A percentile compares a stretch with the other conserved stretches of the same genome.
These are phyloP conservation scores for Forsythia suspensa DNA, from an alignment of 257 asterid species.

Conservation along the genomic window DNA sequence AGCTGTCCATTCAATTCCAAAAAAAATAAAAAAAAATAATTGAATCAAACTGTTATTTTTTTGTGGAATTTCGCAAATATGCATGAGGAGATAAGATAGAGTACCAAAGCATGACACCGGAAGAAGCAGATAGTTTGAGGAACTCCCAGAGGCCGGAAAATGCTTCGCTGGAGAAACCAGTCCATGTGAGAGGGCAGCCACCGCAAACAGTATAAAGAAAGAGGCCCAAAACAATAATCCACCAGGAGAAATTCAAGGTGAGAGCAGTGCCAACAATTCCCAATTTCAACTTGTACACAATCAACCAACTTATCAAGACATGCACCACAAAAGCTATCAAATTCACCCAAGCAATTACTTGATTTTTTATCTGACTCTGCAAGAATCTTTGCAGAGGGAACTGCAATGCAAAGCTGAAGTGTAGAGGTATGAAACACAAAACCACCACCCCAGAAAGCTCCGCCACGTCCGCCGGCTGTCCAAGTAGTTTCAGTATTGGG, in stretches of 20 bases:
- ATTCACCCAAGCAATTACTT: conserved; percentile 53
- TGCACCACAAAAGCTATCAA: conserved; percentile 53
- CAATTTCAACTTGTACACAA: conserved; percentile 43
- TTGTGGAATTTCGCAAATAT: no score
- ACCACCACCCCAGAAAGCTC: conserved; percentile 71
- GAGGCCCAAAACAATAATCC: conserved; percentile 50
- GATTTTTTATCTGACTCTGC: conserved; percentile 86
- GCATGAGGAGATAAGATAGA: neutral
- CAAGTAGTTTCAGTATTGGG: conserved; percentile 60
- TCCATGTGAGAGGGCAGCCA: conserved; percentile 77
- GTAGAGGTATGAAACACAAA: conserved; percentile 65
- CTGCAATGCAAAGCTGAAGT: conserved; percentile 70
- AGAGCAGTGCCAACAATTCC: conserved; percentile 67
- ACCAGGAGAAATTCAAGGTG: conserved; percentile 64
- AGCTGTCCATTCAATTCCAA: conserved; percentile 28
- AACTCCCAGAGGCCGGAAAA: conserved; percentile 86
- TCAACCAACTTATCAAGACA: conserved; percentile 45
- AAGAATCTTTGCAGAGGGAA: conserved; percentile 79
- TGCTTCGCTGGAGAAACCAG: conserved; percentile 71
- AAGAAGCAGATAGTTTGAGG: conserved; percentile 70
- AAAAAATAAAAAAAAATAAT: neutral
- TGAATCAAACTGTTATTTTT: neutral
- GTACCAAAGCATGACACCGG: conserved; percentile 95
- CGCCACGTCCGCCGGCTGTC: conserved; percentile 75
- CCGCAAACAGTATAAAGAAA: conserved; percentile 54